Conservation (phyloP, 192 early-diverging fungal species). For the Backusella psychrophila region DNA sequence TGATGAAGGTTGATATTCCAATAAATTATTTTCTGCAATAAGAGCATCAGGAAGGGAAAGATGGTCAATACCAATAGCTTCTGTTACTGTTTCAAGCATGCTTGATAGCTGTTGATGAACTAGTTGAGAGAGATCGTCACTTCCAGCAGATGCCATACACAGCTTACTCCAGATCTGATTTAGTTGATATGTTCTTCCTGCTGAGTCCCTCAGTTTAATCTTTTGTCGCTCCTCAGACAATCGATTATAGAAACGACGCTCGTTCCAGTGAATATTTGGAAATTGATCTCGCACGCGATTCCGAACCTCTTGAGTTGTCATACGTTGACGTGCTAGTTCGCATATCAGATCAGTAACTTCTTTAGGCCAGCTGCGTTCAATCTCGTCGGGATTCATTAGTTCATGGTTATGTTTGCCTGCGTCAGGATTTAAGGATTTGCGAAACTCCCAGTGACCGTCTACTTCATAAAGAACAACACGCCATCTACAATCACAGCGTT, state of each 20-base stretch:
- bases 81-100: slow-evolving; percentile 6
- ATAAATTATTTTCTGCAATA: not conserved
- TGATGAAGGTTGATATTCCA: not conserved
- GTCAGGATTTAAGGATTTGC: slow-evolving; percentile 56
- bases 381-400: slow-evolving; percentile 50
- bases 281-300: slow-evolving; percentile 45
- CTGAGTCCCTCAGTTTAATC: slow-evolving; percentile 47
- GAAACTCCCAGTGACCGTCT: slow-evolving; percentile 51
- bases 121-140: slow-evolving; percentile 29
- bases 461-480: slow-evolving; percentile 55
- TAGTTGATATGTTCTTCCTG: slow-evolving; percentile 39
- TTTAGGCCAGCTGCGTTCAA: slow-evolving; percentile 51
- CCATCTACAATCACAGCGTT: slow-evolving; percentile 60
- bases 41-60: not conserved
- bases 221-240: slow-evolving; percentile 58
- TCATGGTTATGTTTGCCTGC: slow-evolving; percentile 56
- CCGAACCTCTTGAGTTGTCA: slow-evolving; percentile 44
- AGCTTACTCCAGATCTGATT: slow-evolving; percentile 48
- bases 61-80: slow-evolving; percentile 13
- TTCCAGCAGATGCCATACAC: slow-evolving; percentile 36
- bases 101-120: slow-evolving; percentile 6
- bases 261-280: slow-evolving; percentile 52
- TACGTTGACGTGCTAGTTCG: slow-evolving; percentile 43
- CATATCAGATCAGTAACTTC: slow-evolving; percentile 48
- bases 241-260: slow-evolving; percentile 58